Conservation (phyloP, 2,329 filamentous ascomycete genomes). For the Xylariaceae sp. region DNA sequence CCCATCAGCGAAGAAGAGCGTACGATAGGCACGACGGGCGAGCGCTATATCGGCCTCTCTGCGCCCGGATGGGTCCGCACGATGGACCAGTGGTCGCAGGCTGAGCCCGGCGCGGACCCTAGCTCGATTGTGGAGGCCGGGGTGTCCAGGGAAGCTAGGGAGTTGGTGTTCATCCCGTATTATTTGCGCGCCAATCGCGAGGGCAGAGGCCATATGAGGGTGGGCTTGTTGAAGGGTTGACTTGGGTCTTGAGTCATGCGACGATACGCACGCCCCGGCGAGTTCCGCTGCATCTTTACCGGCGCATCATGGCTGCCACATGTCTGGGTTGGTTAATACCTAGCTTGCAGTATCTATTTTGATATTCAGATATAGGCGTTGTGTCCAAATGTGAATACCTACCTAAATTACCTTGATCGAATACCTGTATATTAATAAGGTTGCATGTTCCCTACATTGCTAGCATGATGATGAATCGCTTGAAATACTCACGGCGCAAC, state of each 20-base stretch:
- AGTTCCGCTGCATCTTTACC: too few relatives aligned
- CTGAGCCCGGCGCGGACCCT: slow-evolving; percentile 23
- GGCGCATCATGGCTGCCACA: too few relatives aligned
- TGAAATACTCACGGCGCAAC: not conserved
- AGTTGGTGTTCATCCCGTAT: slow-evolving; percentile 51
- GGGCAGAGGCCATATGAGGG: slow-evolving; percentile 51
- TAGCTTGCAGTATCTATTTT: not conserved
- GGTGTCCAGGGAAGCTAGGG: slow-evolving; percentile 23
- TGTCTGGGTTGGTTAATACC: too few relatives aligned
- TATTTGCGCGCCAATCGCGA: slow-evolving; percentile 52
- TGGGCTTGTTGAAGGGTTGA: slow-evolving; percentile 35
- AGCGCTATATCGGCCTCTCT: slow-evolving; percentile 30
- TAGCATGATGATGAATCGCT: not conserved
- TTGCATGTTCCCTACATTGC: too few relatives aligned
- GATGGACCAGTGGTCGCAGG: slow-evolving; percentile 21
- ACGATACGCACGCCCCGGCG: not conserved
- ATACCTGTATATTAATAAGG: too few relatives aligned
- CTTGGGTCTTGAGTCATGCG: slow-evolving; percentile 4
- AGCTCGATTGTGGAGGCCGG: slow-evolving; percentile 21
- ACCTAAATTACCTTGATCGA: too few relatives aligned
- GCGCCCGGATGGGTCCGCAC: slow-evolving; percentile 27
- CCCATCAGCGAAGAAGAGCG: slow-evolving; percentile 23
- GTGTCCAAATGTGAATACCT: not conserved
- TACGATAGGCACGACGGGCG: slow-evolving; percentile 25
- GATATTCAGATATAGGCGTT: not conserved